Evolutionary conservation across 306 rosid genomes (phyloP), one percentile per base, ranked within the genome.

Genomic region (Trichosanthes cucumerina): DNA sequence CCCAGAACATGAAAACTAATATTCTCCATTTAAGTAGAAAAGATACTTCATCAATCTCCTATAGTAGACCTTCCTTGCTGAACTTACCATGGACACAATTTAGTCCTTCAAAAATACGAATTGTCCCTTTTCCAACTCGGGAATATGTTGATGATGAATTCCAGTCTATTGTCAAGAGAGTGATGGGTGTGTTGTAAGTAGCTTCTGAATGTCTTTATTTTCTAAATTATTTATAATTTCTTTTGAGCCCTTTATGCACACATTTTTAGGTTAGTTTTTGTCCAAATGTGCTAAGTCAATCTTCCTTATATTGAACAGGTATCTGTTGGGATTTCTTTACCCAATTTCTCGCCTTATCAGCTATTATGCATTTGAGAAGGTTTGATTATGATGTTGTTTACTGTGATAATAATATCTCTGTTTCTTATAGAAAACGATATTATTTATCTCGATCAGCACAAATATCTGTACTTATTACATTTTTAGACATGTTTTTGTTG

Each of bases 141-240:
- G 89, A 94, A 82, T 94, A 90, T 86, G 91, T 94, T 50, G 98
- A 92, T 86, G 97, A 94, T 81, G 95, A 92, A 91, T 94, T 94
- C 86, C 98, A 94, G 87, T 91, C 90, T 74, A 94, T 92, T 62
- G 80, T 92, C 77, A 94, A 94, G 89, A 83, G 80, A 66, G 96
- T 92, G 80, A 94, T 94, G 97, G 97, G 98, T 77, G 84, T 94
- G 82, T 50, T 94, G 97, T 94, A 89, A 74, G 98, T 64, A 60
- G 82, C 81, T 58, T 47, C 69, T 68, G 31, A 57, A 36, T 78
- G 3, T 85, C 65, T 16, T 53, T 52, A 28, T 65, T 47, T 71
- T 31, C 49, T 24, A 26, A 23, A 57, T 80, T 19, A 74, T 81
- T 49, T 77, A 44, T 82, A 57, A 83, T 34, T 65, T 5, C 7